A percentile compares a stretch with the other conserved stretches of the same genome.
Conservation (phyloP, 768 basidiomycete genomes). For the Leucocoprinus sp. region DNA sequence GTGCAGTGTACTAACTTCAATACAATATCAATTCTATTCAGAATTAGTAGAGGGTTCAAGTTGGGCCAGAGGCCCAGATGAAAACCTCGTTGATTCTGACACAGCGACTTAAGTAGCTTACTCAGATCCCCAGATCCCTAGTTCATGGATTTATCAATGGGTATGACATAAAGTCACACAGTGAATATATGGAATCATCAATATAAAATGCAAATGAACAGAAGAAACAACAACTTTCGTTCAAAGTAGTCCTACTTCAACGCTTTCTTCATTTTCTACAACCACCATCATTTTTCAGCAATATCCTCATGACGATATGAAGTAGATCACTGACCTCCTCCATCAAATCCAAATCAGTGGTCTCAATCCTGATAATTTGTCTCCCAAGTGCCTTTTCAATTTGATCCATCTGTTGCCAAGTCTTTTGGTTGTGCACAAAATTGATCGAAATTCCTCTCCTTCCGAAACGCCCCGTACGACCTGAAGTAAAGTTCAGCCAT, state of each 20-base stretch:
- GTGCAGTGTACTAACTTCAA: too few relatives aligned
- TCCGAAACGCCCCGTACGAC: conserved; percentile 96
- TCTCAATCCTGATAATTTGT: conserved; percentile 80
- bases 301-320: conserved; percentile 2
- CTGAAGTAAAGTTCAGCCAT: conserved; percentile 37
- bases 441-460: conserved; percentile 96
- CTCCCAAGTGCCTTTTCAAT: conserved; percentile 76
- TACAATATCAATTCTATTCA: too few relatives aligned
- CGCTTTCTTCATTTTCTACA: conserved; percentile 77
- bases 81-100: too few relatives aligned
- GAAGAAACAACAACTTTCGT: too few relatives aligned
- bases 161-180: too few relatives aligned
- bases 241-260: conserved; percentile 44
- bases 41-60: too few relatives aligned
- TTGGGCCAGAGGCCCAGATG: too few relatives aligned
- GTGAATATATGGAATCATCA: too few relatives aligned
- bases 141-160: too few relatives aligned
- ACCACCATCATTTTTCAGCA: neutral
- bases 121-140: too few relatives aligned
- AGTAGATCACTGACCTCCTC: conserved; percentile 56
- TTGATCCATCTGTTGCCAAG: conserved; percentile 83
- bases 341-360: conserved; percentile 87
- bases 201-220: too few relatives aligned
- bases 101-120: too few relatives aligned
- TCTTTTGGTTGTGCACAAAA: conserved; percentile 87